These are phyloP conservation scores for Arabis alpina DNA, from an alignment of 345 rosid species.

Conservation along the genomic window DNA sequence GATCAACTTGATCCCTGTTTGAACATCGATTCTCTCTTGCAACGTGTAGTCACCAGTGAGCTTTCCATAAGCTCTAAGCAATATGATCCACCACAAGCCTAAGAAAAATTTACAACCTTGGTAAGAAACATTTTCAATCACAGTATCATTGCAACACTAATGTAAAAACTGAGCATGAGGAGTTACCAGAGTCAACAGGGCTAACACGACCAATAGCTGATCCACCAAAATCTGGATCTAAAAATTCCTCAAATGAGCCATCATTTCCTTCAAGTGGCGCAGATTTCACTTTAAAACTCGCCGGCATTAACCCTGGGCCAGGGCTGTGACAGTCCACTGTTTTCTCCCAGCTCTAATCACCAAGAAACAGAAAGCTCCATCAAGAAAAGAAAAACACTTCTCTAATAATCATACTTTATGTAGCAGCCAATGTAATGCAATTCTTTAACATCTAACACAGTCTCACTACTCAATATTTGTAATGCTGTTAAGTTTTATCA, in stretches of 20 bases:
- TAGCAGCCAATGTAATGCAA: constrained; percentile 7
- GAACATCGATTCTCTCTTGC: constrained; percentile 97
- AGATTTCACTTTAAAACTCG: constrained; percentile 86
- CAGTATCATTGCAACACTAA: neutral
- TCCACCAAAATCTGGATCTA: constrained; percentile 97
- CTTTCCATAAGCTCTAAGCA: constrained; percentile 93
- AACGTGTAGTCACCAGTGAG: constrained; percentile 78
- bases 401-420: neutral
- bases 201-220: constrained; percentile 97
- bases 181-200: constrained; percentile 93
- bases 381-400: constrained; percentile 6
- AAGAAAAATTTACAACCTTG: constrained; percentile 27
- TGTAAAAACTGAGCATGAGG: neutral
- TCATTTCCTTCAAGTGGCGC: constrained; percentile 65
- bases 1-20: constrained; percentile 87
- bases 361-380: constrained; percentile 28
- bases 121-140: constrained; percentile 21
- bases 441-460: neutral
- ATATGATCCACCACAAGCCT: constrained; percentile 96
- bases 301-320: constrained; percentile 97
- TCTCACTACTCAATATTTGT: neutral
- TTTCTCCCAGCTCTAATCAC: constrained; percentile 93
- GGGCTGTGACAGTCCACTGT: constrained; percentile 98
- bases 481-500: constrained; percentile 1
- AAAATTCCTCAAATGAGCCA: constrained; percentile 74